Evolutionary conservation across 768 basidiomycete genomes (phyloP).

Genomic region (Tricholoma hemisulphureum): DNA sequence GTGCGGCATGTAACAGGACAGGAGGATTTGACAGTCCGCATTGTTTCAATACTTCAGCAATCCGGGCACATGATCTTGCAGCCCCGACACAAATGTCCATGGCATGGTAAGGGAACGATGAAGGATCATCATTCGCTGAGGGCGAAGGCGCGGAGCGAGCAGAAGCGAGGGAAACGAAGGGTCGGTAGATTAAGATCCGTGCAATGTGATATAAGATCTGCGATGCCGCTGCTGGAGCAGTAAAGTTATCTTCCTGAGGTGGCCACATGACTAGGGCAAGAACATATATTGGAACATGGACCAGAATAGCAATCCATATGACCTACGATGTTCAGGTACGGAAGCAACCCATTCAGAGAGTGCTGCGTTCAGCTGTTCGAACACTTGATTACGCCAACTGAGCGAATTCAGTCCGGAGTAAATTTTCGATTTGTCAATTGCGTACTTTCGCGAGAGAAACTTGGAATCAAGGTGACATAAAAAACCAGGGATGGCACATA

Average conservation of each 20-base stretch:
- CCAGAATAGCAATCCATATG: background rate
- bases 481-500: slow-evolving; percentile 31
- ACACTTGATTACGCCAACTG: slow-evolving; percentile 55
- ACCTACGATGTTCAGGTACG: slow-evolving; percentile 66
- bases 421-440: slow-evolving; percentile 63
- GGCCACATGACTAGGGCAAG: slow-evolving; percentile 55
- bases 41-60: slow-evolving; percentile 51
- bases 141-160: background rate
- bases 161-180: slow-evolving; percentile 49
- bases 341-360: slow-evolving; percentile 72
- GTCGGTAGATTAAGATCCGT: slow-evolving; percentile 68
- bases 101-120: slow-evolving; percentile 41
- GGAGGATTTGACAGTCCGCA: slow-evolving; percentile 45
- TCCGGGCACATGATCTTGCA: slow-evolving; percentile 56
- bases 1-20: slow-evolving; percentile 42
- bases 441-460: slow-evolving; percentile 52
- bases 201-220: slow-evolving; percentile 58
- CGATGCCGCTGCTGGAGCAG: slow-evolving; percentile 57
- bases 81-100: slow-evolving; percentile 60
- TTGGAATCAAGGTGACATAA: background rate
- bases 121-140: slow-evolving; percentile 9
- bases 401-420: slow-evolving; percentile 50
- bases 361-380: slow-evolving; percentile 65
- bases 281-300: background rate
- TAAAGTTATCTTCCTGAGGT: slow-evolving; percentile 49